phyloP scores from a whole-genome alignment of 495 filamentous ascomycete genomes.

The Aspergillus bertholletiae region DNA sequence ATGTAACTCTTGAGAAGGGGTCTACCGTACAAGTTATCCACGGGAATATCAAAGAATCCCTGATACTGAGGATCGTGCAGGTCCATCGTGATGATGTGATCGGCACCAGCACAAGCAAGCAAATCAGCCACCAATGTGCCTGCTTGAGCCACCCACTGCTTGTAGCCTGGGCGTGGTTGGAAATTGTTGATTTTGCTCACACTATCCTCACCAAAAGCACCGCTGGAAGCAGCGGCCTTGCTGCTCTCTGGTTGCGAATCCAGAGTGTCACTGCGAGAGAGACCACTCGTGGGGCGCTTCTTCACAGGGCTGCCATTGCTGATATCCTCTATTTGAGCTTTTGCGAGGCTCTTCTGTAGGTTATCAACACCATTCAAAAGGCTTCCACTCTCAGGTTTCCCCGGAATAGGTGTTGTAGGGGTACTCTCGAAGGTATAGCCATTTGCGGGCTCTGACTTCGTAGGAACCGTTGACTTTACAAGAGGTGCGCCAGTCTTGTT shows the following conservation, averaged over 20 bases:
- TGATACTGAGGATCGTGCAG: slow-evolving; percentile 98
- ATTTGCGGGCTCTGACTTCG: slow-evolving; percentile 38
- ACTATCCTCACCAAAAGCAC: slow-evolving; percentile 52
- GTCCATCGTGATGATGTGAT: slow-evolving; percentile 95
- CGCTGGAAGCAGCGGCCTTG: slow-evolving; percentile 21
- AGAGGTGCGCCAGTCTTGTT: slow-evolving; percentile 90
- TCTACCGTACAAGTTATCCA: slow-evolving; percentile 92
- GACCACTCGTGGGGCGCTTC: slow-evolving; percentile 34
- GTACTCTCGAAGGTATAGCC: slow-evolving; percentile 93
- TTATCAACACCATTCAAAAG: slow-evolving; percentile 60
- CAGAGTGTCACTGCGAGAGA: slow-evolving; percentile 56
- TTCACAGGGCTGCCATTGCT: slow-evolving; percentile 42
- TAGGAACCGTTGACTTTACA: slow-evolving; percentile 58
- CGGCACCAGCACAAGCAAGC: slow-evolving; percentile 90
- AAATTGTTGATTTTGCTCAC: slow-evolving; percentile 56
- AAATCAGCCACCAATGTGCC: slow-evolving; percentile 94
- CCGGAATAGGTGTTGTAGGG: slow-evolving; percentile 76
- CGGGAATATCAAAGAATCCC: slow-evolving; percentile 97
- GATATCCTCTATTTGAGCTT: slow-evolving; percentile 54
- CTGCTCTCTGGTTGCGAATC: slow-evolving; percentile 52
- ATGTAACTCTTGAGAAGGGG: slow-evolving; percentile 89
- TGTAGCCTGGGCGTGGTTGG: slow-evolving; percentile 85
- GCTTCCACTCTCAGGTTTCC: slow-evolving; percentile 57
- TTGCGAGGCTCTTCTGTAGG: slow-evolving; percentile 62
- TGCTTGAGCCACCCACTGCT: slow-evolving; percentile 97